Conservation (phyloP, 371 early-diverging fungal genomes). For the Capniomyces stellatus region DNA sequence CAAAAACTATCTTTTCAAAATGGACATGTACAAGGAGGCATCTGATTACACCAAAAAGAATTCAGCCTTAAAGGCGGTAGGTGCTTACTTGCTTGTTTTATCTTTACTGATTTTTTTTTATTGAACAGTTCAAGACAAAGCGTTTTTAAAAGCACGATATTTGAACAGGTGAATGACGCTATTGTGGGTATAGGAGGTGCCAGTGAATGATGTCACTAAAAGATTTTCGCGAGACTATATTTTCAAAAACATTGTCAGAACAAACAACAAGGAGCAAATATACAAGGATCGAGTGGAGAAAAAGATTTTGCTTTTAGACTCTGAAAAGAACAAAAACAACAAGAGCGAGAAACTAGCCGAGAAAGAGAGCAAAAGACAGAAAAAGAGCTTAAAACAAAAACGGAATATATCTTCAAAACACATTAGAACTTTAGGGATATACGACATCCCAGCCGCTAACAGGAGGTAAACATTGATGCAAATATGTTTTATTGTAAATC, state of each 20-base stretch:
- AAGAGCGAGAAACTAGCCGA: neutral
- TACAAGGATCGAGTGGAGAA: neutral
- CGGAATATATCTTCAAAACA: constrained; percentile 36
- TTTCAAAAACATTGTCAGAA: neutral
- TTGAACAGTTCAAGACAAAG: too few species aligned
- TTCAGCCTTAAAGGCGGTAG: too few species aligned
- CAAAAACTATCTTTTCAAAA: too few species aligned
- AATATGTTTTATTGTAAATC: neutral
- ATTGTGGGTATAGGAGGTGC: constrained; percentile 2
- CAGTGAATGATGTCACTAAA: constrained; percentile 2
- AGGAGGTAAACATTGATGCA: constrained; percentile 18
- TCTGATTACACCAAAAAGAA: too few species aligned
- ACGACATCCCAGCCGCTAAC: constrained; percentile 38
- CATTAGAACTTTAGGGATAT: constrained; percentile 33
- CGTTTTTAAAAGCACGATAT: too few species aligned
- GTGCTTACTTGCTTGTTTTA: too few species aligned
- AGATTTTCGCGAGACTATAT: constrained; percentile 4
- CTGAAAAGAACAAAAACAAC: neutral
- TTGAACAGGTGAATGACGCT: too few species aligned
- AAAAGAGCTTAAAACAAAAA: constrained; percentile 21
- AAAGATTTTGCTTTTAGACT: neutral
- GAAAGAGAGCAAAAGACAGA: neutral
- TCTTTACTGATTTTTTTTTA: too few species aligned
- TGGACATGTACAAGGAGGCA: too few species aligned
- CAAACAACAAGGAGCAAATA: neutral